phyloP scores from a whole-genome alignment of 306 rosid species.

The Ziziphus jujuba region DNA sequence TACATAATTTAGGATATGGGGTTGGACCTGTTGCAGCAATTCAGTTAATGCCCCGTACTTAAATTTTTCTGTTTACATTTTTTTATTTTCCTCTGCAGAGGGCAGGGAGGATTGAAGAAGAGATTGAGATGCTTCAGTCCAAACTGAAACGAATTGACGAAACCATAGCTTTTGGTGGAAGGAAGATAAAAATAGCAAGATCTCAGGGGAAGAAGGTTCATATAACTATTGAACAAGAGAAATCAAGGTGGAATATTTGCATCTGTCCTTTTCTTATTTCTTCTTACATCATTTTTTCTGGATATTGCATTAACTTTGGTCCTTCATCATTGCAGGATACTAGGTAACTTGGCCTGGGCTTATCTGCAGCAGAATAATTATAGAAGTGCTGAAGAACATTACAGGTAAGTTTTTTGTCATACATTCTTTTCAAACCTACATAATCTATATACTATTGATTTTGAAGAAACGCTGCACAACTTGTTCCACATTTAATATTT shows the following conservation, averaged over 20 bases:
- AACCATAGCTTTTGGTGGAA: slow-evolving; percentile 64
- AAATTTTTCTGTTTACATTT: background rate
- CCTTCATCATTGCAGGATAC: slow-evolving; percentile 46
- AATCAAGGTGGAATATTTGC: slow-evolving; percentile 53
- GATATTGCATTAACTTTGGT: slow-evolving; percentile 4
- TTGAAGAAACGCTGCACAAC: background rate
- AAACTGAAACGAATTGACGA: slow-evolving; percentile 81
- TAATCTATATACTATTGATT: background rate
- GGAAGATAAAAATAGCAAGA: slow-evolving; percentile 74
- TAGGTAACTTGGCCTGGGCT: slow-evolving; percentile 98
- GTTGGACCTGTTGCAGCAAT: background rate
- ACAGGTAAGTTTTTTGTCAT: slow-evolving; percentile 45
- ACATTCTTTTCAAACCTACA: background rate
- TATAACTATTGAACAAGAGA: slow-evolving; percentile 82
- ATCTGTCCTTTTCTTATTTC: slow-evolving; percentile 17
- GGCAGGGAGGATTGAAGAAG: slow-evolving; percentile 88
- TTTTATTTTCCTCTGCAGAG: slow-evolving; percentile 44
- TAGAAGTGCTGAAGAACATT: slow-evolving; percentile 67
- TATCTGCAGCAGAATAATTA: slow-evolving; percentile 75
- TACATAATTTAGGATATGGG: background rate
- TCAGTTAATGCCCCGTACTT: background rate
- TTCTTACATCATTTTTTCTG: background rate
- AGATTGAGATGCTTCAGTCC: slow-evolving; percentile 77
- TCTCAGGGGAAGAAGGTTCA: slow-evolving; percentile 90
- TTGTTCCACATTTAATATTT: background rate